Conservation (phyloP, 257 asterid species). For the Cynanchum wilfordii region DNA sequence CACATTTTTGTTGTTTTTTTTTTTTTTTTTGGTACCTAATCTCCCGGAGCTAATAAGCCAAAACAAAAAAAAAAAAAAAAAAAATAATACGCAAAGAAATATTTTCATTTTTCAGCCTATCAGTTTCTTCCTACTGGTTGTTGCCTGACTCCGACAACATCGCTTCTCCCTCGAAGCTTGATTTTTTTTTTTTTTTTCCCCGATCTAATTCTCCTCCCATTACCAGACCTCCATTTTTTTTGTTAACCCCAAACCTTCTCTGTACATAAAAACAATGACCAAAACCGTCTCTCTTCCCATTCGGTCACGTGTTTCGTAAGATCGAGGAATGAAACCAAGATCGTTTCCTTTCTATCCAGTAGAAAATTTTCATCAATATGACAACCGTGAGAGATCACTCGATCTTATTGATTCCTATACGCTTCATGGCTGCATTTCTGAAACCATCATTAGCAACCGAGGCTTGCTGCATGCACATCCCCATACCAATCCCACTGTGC, state of each 20-base stretch:
- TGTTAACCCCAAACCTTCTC: not conserved
- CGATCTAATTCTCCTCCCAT: not conserved
- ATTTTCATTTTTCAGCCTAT: not conserved
- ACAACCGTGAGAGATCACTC: constrained; percentile 29
- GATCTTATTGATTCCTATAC: constrained; percentile 54
- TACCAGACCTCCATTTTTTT: not conserved
- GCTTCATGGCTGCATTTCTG: constrained; percentile 54
- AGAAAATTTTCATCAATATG: not conserved
- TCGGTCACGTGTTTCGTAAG: not conserved
- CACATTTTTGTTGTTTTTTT: constrained; percentile 12
- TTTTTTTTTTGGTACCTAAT: not conserved
- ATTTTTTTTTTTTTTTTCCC: not conserved
- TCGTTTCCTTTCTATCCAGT: constrained; percentile 29
- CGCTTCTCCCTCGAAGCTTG: not conserved
- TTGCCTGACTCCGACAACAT: not conserved
- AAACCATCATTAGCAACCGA: constrained; percentile 44
- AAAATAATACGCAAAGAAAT: not conserved
- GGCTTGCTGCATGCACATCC: constrained; percentile 61
- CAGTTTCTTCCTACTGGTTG: not conserved
- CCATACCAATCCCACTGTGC: constrained; percentile 26
- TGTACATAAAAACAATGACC: not conserved
- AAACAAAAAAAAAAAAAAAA: not conserved
- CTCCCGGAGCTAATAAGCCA: constrained; percentile 3
- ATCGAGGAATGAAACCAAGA: constrained; percentile 37
- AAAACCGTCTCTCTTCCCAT: not conserved